Percentiles rank a stretch among this genome's conserved stretches.
Conservation (phyloP, 164 flowering plant genomes). For the Tetrastigma voinierianum region DNA sequence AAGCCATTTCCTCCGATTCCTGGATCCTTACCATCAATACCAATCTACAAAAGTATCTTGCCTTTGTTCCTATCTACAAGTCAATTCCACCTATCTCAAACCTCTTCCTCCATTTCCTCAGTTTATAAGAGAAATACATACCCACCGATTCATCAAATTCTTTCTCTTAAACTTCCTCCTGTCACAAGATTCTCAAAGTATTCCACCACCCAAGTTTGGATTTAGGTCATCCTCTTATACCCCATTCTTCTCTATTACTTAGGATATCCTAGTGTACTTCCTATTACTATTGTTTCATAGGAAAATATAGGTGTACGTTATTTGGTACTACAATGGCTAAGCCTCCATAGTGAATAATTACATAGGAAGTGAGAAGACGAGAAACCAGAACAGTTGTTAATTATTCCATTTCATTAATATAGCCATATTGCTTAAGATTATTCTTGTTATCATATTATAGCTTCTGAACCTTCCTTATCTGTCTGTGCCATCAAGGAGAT, state of each 20-base stretch:
- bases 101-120: constrained; percentile 3
- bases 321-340: too few relatives aligned
- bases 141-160: constrained; percentile 9
- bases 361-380: too few relatives aligned
- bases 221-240: constrained; percentile 24
- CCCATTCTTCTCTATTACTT: constrained; percentile 18
- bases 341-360: too few relatives aligned
- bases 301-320: too few relatives aligned
- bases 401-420: too few relatives aligned
- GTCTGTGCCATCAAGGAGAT: too few relatives aligned
- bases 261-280: neutral
- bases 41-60: constrained; percentile 17
- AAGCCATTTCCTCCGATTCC: constrained; percentile 7
- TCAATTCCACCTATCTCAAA: constrained; percentile 16
- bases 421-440: too few relatives aligned
- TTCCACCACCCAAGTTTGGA: constrained; percentile 30
- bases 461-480: too few relatives aligned
- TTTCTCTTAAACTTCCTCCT: constrained; percentile 22
- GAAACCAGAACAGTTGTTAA: too few relatives aligned
- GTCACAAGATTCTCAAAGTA: constrained; percentile 22
- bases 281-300: neutral
- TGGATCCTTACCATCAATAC: constrained; percentile 17
- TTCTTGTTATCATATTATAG: too few relatives aligned
- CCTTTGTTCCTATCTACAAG: constrained; percentile 8
- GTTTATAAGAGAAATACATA: constrained; percentile 10